Conservation (phyloP, 768 basidiomycete genomes). For the Boletus tomentosulus region DNA sequence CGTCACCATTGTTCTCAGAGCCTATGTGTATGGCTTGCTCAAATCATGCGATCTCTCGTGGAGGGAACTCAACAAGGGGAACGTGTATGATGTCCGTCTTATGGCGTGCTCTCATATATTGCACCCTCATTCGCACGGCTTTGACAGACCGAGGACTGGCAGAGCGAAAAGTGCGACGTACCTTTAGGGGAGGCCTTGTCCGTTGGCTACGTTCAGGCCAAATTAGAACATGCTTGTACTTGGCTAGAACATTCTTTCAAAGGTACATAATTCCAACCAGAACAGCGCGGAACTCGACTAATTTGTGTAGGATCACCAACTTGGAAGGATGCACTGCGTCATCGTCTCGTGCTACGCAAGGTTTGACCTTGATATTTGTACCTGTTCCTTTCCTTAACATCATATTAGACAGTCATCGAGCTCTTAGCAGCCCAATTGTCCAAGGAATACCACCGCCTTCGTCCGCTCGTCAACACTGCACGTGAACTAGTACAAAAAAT, state of each 20-base stretch:
- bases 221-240: constrained; percentile 54
- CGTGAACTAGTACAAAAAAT: constrained; percentile 15
- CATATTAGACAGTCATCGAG: constrained; percentile 22
- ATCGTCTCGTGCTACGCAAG: constrained; percentile 57
- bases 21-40: constrained; percentile 61
- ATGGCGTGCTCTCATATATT: constrained; percentile 12
- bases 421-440: constrained; percentile 23
- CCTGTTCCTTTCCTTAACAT: constrained; percentile 4
- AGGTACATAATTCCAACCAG: constrained; percentile 27
- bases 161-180: constrained; percentile 83
- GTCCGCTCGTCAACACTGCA: constrained; percentile 15
- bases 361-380: constrained; percentile 26
- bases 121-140: constrained; percentile 10
- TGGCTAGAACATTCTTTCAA: constrained; percentile 53
- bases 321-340: constrained; percentile 50
- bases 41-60: constrained; percentile 83
- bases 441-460: constrained; percentile 24
- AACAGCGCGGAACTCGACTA: background rate
- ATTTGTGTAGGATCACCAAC: constrained; percentile 37
- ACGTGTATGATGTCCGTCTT: constrained; percentile 68
- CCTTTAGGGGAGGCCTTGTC: constrained; percentile 64
- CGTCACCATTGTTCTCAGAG: constrained; percentile 62
- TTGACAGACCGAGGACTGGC: constrained; percentile 79
- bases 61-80: constrained; percentile 74
- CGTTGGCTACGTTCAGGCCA: constrained; percentile 46